These are phyloP conservation scores for Cucumis cinereus DNA, from an alignment of 306 rosid genomes.

Conservation along the genomic window DNA sequence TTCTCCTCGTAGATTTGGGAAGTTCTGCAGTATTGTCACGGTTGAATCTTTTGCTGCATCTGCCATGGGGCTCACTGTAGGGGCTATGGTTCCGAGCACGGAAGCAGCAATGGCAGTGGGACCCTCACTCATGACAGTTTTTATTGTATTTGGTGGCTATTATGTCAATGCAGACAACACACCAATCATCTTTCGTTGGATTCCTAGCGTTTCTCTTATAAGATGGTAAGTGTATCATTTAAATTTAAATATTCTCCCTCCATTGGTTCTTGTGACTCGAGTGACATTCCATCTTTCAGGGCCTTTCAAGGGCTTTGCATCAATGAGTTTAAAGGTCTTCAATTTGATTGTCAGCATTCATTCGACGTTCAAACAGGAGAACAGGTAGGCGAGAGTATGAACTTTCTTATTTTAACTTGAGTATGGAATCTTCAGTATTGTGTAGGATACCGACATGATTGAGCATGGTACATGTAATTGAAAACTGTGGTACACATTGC, in stretches of 20 bases:
- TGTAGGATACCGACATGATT: not conserved
- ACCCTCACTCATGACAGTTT: constrained; percentile 88
- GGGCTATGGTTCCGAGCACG: constrained; percentile 90
- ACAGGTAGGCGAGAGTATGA: constrained; percentile 44
- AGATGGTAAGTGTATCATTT: constrained; percentile 46
- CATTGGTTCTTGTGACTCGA: constrained; percentile 3
- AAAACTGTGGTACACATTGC: not conserved
- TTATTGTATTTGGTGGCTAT: constrained; percentile 90
- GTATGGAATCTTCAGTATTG: constrained; percentile 4
- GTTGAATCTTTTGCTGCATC: constrained; percentile 89
- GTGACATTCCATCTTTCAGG: constrained; percentile 44
- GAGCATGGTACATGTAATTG: not conserved
- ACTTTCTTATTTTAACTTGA: not conserved
- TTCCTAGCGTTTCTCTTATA: constrained; percentile 75
- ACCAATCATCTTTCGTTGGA: constrained; percentile 89
- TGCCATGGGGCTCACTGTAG: constrained; percentile 95
- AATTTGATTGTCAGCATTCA: constrained; percentile 75
- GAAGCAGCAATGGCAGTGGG: constrained; percentile 98
- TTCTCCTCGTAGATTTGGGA: constrained; percentile 51
- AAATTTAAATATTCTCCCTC: not conserved
- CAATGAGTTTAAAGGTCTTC: constrained; percentile 77
- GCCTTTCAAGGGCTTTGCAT: constrained; percentile 90
- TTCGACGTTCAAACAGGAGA: constrained; percentile 81
- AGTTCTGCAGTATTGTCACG: constrained; percentile 80
- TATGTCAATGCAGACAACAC: constrained; percentile 77